Base-by-base conservation (phyloP, 2,329 filamentous ascomycete species). In the Escovopsis sp. region DNA sequence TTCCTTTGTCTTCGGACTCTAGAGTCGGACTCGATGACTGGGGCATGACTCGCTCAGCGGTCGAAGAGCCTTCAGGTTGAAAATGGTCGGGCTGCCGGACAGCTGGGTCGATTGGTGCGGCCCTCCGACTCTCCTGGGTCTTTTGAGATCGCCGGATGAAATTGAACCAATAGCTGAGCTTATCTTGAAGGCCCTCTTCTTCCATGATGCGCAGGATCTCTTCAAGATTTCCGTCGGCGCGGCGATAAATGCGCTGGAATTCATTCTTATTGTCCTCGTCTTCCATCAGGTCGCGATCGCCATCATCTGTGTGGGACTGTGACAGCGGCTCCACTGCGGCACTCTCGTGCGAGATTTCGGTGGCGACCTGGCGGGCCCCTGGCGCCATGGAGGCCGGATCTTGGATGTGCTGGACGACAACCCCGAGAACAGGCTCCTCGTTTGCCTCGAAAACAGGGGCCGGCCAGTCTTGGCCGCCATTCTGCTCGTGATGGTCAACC, bases 201-300 rank as follows among this genome's bases (percentile, higher is more conserved):
- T 72, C 68, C 30, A 82, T 77, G 19, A 83, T 75, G 35, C 68
- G 63, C 3, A 80, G 49, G 26, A 83, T 75, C 45, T 67, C 69
- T 33, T 72, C 65, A 0, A 70, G 69, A 49, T 82, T 69, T 4
- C 77, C 77, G 36, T 69, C 68, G 1, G 77, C 76, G 43, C 73
- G 72, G 36, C 69, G 66, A 58, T 77, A 80, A 33, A 74, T 77
- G 43, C 65, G 67, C 49, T 71, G 62, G 43, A 60, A 62, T n/a
- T 61, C 57, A 33, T 54, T 49, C 7, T 61, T 50, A 12, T 51
- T 56, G 10, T 53, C 50, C 38, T 49, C 49, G 6, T 42, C 36
- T 33, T 46, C 45, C 33, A 28, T 23, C 12, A 26, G 33, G 18
- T 39, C 32, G 10, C 12, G 18, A 33, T 19, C 15, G 28, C 12